Evolutionary conservation across 768 basidiomycete species (phyloP).

Genomic region (Suillus clintonianus): DNA sequence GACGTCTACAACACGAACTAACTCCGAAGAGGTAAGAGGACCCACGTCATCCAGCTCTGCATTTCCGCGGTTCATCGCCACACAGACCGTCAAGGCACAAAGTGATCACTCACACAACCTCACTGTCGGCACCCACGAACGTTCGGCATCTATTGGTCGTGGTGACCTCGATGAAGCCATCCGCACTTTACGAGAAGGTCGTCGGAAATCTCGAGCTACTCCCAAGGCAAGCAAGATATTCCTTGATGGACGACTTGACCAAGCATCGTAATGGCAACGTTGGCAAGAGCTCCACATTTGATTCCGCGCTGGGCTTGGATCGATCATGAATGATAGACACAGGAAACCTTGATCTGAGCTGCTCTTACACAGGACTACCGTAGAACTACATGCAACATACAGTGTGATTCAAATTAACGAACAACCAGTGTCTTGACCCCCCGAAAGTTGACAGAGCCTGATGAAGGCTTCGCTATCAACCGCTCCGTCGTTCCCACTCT

Average conservation of each 20-base stretch:
- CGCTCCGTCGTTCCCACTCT: not conserved
- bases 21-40: conserved; percentile 8
- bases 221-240: conserved; percentile 26
- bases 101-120: conserved; percentile 34
- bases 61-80: not conserved
- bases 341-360: not conserved
- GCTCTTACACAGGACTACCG: not conserved
- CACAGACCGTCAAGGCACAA: conserved; percentile 46
- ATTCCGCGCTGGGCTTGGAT: not conserved
- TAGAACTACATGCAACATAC: not conserved
- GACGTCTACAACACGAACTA: not conserved
- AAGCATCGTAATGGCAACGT: not conserved
- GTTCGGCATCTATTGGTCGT: conserved; percentile 60
- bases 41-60: not conserved
- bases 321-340: not conserved
- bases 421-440: not conserved
- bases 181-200: conserved; percentile 73
- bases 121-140: conserved; percentile 41
- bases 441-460: not conserved
- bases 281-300: not conserved
- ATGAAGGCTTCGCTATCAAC: not conserved
- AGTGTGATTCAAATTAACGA: not conserved
- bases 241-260: conserved; percentile 24
- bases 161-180: conserved; percentile 87
- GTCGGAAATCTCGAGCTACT: conserved; percentile 13